Conservation (phyloP, 495 filamentous ascomycete genomes). For the Neurospora terricola region DNA sequence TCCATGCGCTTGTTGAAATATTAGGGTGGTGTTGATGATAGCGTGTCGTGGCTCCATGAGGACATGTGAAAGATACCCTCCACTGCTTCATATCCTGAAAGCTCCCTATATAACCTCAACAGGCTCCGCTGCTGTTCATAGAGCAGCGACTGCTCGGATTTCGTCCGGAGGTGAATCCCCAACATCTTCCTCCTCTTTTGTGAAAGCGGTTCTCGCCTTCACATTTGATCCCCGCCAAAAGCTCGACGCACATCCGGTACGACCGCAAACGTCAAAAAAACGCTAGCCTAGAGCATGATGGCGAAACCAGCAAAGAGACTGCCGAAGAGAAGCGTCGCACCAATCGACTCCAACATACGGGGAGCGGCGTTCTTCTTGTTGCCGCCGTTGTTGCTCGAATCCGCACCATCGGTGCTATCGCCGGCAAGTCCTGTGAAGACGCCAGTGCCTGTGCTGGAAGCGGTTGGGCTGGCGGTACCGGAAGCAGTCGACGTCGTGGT, state of each 20-base stretch:
- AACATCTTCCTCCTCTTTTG: neutral
- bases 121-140: neutral
- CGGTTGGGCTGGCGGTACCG: conserved; percentile 30
- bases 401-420: conserved; percentile 7
- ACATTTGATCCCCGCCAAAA: neutral
- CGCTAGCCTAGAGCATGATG: conserved; percentile 39
- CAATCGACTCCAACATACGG: neutral
- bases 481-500: conserved; percentile 39
- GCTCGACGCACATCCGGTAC: neutral
- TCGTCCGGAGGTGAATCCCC: neutral
- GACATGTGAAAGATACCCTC: neutral
- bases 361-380: conserved; percentile 23
- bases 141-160: neutral
- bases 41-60: neutral
- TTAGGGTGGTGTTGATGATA: neutral
- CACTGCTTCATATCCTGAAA: neutral
- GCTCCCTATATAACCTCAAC: neutral
- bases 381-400: conserved; percentile 4
- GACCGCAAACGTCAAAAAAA: neutral
- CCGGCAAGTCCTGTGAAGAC: conserved; percentile 43
- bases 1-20: neutral
- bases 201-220: neutral
- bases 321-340: conserved; percentile 36
- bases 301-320: conserved; percentile 57
- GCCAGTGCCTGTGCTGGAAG: conserved; percentile 19